Conservation (phyloP, 805 yeast genomes). For the Starmerella sirachaensis region DNA sequence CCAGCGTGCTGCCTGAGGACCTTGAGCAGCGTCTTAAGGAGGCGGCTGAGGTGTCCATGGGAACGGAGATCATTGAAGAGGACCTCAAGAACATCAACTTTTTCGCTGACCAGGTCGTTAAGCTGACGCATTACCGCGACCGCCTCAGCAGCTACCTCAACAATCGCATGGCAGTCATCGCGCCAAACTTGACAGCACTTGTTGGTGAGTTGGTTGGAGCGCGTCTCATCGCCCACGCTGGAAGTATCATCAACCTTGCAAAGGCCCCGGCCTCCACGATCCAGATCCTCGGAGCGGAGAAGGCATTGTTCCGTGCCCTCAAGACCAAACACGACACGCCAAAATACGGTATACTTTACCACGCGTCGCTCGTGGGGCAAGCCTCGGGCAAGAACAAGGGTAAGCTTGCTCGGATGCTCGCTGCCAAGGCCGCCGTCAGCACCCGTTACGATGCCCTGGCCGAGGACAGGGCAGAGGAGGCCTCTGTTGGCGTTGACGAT, state of each 20-base stretch:
- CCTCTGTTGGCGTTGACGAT: slow-evolving; percentile 82
- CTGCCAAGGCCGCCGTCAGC: slow-evolving; percentile 96
- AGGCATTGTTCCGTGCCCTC: slow-evolving; percentile 95
- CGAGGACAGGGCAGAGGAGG: slow-evolving; percentile 93
- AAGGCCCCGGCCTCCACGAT: slow-evolving; percentile 98
- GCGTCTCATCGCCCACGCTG: slow-evolving; percentile 93
- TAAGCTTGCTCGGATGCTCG: slow-evolving; percentile 95
- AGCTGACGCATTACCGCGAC: slow-evolving; percentile 92
- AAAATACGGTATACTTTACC: slow-evolving; percentile 93
- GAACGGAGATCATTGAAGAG: slow-evolving; percentile 90
- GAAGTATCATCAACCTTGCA: slow-evolving; percentile 85
- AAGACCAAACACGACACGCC: slow-evolving; percentile 98
- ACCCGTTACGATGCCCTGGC: slow-evolving; percentile 93
- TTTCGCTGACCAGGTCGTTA: slow-evolving; percentile 92
- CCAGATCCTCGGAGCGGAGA: slow-evolving; percentile 97
- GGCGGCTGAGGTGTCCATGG: slow-evolving; percentile 99
- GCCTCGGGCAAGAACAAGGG: slow-evolving; percentile 98
- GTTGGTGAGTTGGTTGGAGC: slow-evolving; percentile 99
- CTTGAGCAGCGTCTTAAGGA: slow-evolving; percentile 81
- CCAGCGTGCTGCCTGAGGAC: slow-evolving; percentile 86
- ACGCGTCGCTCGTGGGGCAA: slow-evolving; percentile 94
- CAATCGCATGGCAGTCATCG: slow-evolving; percentile 96
- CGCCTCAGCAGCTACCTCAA: slow-evolving; percentile 83
- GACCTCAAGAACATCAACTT: slow-evolving; percentile 81
- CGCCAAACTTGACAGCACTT: slow-evolving; percentile 89